Percentiles rank a stretch among this genome's conserved stretches.
Evolutionary conservation across 2,329 filamentous ascomycete species (phyloP).

Genomic region (Sporothrix phasma): DNA sequence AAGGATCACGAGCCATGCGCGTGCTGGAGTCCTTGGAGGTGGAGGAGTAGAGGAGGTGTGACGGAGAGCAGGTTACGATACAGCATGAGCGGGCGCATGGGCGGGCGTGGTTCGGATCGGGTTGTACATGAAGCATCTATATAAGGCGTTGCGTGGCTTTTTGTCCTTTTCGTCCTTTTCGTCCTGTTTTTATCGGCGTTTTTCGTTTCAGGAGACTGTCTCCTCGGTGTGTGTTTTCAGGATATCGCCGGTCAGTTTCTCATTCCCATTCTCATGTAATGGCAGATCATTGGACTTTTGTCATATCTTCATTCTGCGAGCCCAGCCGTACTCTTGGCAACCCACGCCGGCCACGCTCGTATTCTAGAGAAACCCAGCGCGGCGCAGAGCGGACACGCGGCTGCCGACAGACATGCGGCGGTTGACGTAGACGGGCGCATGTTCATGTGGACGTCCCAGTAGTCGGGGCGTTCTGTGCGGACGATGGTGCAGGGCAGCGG

Average conservation of each 20-base stretch:
- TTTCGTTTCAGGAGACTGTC: background rate
- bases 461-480: constrained; percentile 2
- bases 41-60: constrained; percentile 27
- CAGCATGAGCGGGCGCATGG: background rate
- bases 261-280: background rate
- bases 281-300: background rate
- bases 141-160: too few species aligned
- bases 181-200: too few species aligned
- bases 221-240: background rate
- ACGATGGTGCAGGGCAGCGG: constrained; percentile 3
- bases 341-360: background rate
- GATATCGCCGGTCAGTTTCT: background rate
- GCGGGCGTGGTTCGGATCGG: background rate
- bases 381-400: background rate
- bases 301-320: background rate
- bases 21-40: constrained; percentile 63
- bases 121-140: background rate
- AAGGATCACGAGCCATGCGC: constrained; percentile 69
- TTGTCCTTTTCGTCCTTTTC: too few species aligned
- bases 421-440: constrained; percentile 3
- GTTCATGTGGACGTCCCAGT: constrained; percentile 1
- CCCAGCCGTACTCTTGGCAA: too few species aligned
- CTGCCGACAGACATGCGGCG: constrained; percentile 1
- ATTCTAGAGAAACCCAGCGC: background rate
- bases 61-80: background rate